Conservation (phyloP, 305 asterid species). For the Fraxinus floribunda region DNA sequence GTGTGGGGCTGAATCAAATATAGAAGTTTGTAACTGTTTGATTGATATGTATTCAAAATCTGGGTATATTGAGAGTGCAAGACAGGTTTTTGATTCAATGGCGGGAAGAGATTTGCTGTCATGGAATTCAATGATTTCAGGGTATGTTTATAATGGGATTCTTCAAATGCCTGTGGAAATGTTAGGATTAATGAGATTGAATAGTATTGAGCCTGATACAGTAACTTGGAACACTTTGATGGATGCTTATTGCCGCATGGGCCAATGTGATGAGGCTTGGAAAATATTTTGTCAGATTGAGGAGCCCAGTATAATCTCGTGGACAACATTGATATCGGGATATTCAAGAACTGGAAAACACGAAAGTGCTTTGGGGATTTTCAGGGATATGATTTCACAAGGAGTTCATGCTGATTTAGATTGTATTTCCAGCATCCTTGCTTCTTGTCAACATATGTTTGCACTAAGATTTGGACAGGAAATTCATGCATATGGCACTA, state of each 20-base stretch:
- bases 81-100: conserved; percentile 33
- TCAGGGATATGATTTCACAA: conserved; percentile 30
- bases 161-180: conserved; percentile 33
- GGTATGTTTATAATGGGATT: conserved; percentile 34
- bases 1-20: conserved; percentile 28
- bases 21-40: conserved; percentile 37
- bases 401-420: conserved; percentile 36
- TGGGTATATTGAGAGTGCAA: conserved; percentile 32
- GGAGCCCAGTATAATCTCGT: conserved; percentile 41
- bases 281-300: conserved; percentile 33
- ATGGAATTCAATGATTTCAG: conserved; percentile 41
- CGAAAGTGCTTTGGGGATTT: conserved; percentile 20
- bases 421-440: conserved; percentile 39
- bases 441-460: conserved; percentile 30
- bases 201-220: conserved; percentile 35
- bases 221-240: conserved; percentile 40
- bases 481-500: conserved; percentile 42
- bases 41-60: conserved; percentile 44
- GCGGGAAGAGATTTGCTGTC: conserved; percentile 33
- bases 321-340: conserved; percentile 50
- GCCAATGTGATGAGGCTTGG: conserved; percentile 40
- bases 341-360: conserved; percentile 39
- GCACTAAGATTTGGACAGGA: conserved; percentile 31
- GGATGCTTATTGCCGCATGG: conserved; percentile 47
- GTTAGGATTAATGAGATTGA: conserved; percentile 31